Evolutionary conservation across 148 eudicot species (phyloP), one percentile per base, ranked within the genome.

Genomic region (Arbutus unedo): DNA sequence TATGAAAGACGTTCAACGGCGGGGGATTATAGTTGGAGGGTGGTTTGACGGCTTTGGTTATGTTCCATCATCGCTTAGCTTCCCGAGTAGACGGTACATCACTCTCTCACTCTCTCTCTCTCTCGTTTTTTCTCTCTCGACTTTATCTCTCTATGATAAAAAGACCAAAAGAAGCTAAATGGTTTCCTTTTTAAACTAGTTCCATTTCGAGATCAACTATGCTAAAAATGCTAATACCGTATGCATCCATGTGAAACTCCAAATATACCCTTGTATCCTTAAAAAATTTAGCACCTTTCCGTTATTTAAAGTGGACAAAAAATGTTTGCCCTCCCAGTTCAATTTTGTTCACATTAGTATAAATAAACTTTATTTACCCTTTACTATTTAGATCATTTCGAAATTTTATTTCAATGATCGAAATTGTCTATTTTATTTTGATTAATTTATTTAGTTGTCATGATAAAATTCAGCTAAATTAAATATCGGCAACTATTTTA

Each of bases 21-120:
- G 67, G 67, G 5, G 16, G 43, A 53, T 5, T 14, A 48, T 21
- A 10, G 8, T 3, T 47, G 3, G 76, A 21, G 23, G 2, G 21
- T 7, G 62, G 77, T 48, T 76, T 66, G 51, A 5, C 25, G 60
- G 80, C 16, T 77, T 48, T 56, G 15, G 50, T 78, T 77, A 68
- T 68, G 2, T 44, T 83, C 67, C 74, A 77, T 54, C 51, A 50
- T 25, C 5, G 44, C 77, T 66, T 64, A 66, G 62, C 75, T 83
- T 62, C 45, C 85, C 53, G 44, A 77, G 76, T 77, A 66, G 76
- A 55, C 45, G 3, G 80, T 50, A 15, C 7, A 54, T 54, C 57
- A 3, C 67, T 8, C 67, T 21, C 18, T 14, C 44, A 59, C 60
- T 49, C 16, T 49, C 57, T 25, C 74, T 41, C n/a, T 70, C 48